Conservation (phyloP, 129 eudicot species). For the Tagetes patula region DNA sequence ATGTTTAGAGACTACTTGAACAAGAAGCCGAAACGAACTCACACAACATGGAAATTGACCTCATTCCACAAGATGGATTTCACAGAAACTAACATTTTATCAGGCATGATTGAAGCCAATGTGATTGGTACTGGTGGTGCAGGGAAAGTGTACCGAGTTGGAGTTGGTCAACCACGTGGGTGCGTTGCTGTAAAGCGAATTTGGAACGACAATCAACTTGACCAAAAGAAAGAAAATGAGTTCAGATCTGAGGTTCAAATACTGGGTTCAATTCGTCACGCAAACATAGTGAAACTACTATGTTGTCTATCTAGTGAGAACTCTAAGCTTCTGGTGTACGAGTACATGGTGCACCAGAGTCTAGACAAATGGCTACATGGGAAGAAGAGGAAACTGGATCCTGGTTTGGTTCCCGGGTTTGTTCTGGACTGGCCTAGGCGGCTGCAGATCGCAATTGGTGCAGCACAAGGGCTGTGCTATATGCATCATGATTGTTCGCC, state of each 20-base stretch:
- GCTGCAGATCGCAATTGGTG: constrained; percentile 67
- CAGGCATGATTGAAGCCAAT: constrained; percentile 55
- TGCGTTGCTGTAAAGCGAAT: constrained; percentile 78
- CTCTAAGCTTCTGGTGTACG: constrained; percentile 80
- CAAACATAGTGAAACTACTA: constrained; percentile 79
- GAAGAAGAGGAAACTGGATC: constrained; percentile 45
- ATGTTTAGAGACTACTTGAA: constrained; percentile 43
- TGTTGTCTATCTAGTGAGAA: constrained; percentile 70
- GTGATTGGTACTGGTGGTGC: constrained; percentile 74
- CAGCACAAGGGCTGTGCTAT: constrained; percentile 77
- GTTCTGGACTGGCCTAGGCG: constrained; percentile 70
- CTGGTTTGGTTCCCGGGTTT: constrained; percentile 25
- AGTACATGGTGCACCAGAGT: constrained; percentile 87
- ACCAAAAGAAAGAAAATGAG: constrained; percentile 51
- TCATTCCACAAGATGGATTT: constrained; percentile 69
- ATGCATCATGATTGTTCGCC: constrained; percentile 85
- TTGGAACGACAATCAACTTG: constrained; percentile 45
- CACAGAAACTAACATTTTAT: constrained; percentile 52
- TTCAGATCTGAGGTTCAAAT: constrained; percentile 72
- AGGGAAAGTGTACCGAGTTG: constrained; percentile 71
- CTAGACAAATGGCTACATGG: constrained; percentile 81
- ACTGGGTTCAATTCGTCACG: constrained; percentile 72
- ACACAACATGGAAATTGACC: constrained; percentile 61
- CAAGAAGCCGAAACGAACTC: constrained; percentile 46
- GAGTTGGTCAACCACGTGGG: constrained; percentile 45